phyloP scores from a whole-genome alignment of 805 yeast genomes.

The Cyberlindnera sargentensis region DNA sequence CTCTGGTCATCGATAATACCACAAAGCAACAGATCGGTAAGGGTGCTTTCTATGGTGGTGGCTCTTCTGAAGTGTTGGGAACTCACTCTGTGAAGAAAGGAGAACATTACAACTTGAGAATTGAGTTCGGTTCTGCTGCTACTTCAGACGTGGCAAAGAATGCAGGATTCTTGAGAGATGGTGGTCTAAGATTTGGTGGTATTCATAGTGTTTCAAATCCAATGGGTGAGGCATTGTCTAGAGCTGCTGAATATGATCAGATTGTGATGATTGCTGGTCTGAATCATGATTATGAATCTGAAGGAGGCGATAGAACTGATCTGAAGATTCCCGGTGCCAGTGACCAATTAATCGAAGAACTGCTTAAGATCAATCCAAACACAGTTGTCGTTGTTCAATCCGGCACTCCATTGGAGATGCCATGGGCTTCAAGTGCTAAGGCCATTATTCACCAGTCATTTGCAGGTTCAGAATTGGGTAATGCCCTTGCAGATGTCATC shows the following conservation, averaged over 20 bases:
- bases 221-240: slow-evolving; percentile 25
- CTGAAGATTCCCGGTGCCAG: slow-evolving; percentile 46
- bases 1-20: slow-evolving; percentile 45
- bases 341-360: slow-evolving; percentile 37
- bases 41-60: slow-evolving; percentile 41
- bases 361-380: slow-evolving; percentile 41
- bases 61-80: slow-evolving; percentile 41
- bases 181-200: slow-evolving; percentile 28
- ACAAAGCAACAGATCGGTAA: slow-evolving; percentile 44
- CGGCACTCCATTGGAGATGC: slow-evolving; percentile 56
- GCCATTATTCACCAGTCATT: slow-evolving; percentile 48
- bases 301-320: slow-evolving; percentile 47
- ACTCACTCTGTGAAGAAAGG: slow-evolving; percentile 34
- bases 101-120: slow-evolving; percentile 32
- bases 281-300: slow-evolving; percentile 51
- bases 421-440: slow-evolving; percentile 39
- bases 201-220: slow-evolving; percentile 15
- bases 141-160: slow-evolving; percentile 21
- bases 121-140: slow-evolving; percentile 44
- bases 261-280: slow-evolving; percentile 47
- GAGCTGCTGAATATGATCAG: slow-evolving; percentile 43
- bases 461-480: slow-evolving; percentile 53
- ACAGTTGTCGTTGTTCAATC: slow-evolving; percentile 49
- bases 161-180: slow-evolving; percentile 29
- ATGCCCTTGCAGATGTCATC: slow-evolving; percentile 51